A percentile compares a stretch with the other conserved stretches of the same genome.
phyloP scores from a whole-genome alignment of 2,329 filamentous ascomycete genomes.

The Rutstroemia sp. region DNA sequence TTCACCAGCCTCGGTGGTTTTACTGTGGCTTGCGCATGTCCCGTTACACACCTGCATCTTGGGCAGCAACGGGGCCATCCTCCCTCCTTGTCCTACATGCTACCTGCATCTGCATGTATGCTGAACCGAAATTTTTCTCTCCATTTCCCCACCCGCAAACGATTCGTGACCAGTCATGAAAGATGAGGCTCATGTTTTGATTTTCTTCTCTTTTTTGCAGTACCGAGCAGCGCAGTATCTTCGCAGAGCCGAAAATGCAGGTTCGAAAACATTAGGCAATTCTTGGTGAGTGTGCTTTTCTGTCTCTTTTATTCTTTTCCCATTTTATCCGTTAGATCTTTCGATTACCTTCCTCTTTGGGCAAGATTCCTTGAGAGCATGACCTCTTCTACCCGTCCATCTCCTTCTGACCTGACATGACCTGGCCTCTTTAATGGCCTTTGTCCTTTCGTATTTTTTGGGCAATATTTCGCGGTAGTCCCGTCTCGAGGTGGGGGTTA shows the following conservation, averaged over 20 bases:
- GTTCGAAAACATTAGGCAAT: slow-evolving; percentile 86
- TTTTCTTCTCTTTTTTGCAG: slow-evolving; percentile 36
- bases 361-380: neutral
- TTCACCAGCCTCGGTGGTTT: slow-evolving; percentile 1
- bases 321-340: neutral
- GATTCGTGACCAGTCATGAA: slow-evolving; percentile 16
- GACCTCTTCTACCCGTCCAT: neutral
- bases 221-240: slow-evolving; percentile 83
- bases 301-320: slow-evolving; percentile 24
- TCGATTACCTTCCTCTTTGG: neutral
- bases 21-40: slow-evolving; percentile 25
- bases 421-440: neutral
- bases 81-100: slow-evolving; percentile 4
- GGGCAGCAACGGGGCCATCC: slow-evolving; percentile 37
- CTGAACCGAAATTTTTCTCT: slow-evolving; percentile 5
- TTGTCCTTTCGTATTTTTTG: neutral
- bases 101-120: slow-evolving; percentile 2
- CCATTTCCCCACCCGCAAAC: slow-evolving; percentile 9
- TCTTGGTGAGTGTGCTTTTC: slow-evolving; percentile 62
- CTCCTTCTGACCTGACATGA: neutral
- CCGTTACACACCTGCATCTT: slow-evolving; percentile 29
- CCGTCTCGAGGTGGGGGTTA: neutral
- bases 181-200: slow-evolving; percentile 38
- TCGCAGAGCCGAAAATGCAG: slow-evolving; percentile 80
- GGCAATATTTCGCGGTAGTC: neutral